These are phyloP conservation scores for Calonectria ilicicola DNA, from an alignment of 2,329 filamentous ascomycete species.

Conservation along the genomic window DNA sequence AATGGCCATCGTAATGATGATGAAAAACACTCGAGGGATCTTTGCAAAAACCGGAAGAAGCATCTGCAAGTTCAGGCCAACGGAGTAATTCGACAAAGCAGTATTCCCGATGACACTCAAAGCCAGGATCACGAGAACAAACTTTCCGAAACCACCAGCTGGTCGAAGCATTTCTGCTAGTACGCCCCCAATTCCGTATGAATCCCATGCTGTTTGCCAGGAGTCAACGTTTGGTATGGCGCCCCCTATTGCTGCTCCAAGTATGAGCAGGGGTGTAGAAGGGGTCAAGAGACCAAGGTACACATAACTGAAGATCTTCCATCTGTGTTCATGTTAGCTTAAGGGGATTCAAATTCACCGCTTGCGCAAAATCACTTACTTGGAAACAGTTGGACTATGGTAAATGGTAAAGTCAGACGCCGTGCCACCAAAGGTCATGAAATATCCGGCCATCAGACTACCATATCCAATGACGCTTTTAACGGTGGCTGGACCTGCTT, in stretches of 20 bases:
- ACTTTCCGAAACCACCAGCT: constrained; percentile 49
- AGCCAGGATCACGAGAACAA: constrained; percentile 47
- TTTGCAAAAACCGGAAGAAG: constrained; percentile 53
- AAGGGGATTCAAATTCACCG: constrained; percentile 28
- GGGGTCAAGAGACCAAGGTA: constrained; percentile 62
- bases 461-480: constrained; percentile 58
- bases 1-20: constrained; percentile 53
- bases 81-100: constrained; percentile 53
- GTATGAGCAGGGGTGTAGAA: constrained; percentile 50
- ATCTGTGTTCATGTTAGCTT: constrained; percentile 48
- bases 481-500: constrained; percentile 50
- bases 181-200: constrained; percentile 46
- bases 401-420: constrained; percentile 71
- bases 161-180: constrained; percentile 47
- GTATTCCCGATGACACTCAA: constrained; percentile 54
- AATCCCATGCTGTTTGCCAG: constrained; percentile 45
- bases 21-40: constrained; percentile 57
- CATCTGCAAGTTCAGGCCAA: constrained; percentile 56
- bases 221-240: constrained; percentile 45
- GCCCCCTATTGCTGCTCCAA: constrained; percentile 55
- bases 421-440: constrained; percentile 67
- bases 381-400: constrained; percentile 47
- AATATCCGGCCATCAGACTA: constrained; percentile 62
- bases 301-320: constrained; percentile 46
- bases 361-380: constrained; percentile 24